Base-by-base conservation (phyloP, 1,284 basidiomycete genomes). In the Thelephora terrestris region DNA sequence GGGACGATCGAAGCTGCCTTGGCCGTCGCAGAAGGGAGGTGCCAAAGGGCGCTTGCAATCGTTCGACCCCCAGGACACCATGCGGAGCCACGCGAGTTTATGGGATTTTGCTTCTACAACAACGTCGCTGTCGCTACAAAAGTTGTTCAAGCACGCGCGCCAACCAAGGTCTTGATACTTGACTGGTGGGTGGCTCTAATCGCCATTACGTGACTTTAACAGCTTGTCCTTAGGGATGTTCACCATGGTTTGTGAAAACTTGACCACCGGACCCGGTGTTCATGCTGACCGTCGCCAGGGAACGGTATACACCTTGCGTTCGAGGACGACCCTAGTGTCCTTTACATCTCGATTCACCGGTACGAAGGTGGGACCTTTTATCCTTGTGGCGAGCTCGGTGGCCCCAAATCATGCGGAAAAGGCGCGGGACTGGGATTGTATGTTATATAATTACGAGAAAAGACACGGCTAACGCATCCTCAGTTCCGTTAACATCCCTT, bases 81-180 rank as follows among this genome's bases (percentile, higher is more conserved):
- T 59, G 95, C 96, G 17, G 96, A 99, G 65, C 96, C 96, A 2
- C 86, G 95, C 55, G 88, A 93, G 62, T 89, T 92, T 59, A 97
- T 97, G 90, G 96, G 96, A 1, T 99, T 99, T 66, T 99, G 96
- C 67, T 94, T 99, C 70, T 97, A 92, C 71, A 99, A 99, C 67
- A 99, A 99, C 58, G 94, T 96, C 18, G 88, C 95, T 1, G 87
- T 99, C 5, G 94, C 94, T 1, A 78, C 90, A 42, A 81, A 76
- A 63, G 93, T 87, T 32, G 78, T 83, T 25, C 89, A 85, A 58
- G 71, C 83, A 51, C 60, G 74, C 39, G 86, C 85, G 0, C 61
- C 76, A 2, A 68, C 86, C 47, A 89, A 79, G 59, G 81, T 99
- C 14, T 62, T 99, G 56, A 97, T 99, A 58, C 69, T 99, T 14